Evolutionary conservation across 163 green algal genomes (phyloP).

Genomic region (Volvox carteri): DNA sequence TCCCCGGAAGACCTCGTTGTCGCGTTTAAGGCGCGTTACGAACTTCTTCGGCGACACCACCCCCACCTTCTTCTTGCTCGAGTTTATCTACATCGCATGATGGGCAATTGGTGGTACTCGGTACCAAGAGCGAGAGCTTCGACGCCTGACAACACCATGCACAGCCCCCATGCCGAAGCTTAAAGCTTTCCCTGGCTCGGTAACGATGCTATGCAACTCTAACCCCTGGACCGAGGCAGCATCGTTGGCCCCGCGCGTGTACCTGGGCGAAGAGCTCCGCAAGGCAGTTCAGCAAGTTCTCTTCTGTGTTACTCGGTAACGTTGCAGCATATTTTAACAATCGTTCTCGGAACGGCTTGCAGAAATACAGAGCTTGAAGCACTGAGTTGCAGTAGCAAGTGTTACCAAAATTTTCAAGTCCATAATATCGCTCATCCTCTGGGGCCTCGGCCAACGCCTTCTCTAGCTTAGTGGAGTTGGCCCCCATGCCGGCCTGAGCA

Average conservation of each 20-base stretch:
- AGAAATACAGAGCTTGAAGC: conserved; percentile 97
- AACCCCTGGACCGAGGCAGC: too few relatives aligned
- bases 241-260: too few relatives aligned
- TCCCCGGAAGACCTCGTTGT: conserved; percentile 96
- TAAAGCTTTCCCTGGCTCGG: too few relatives aligned
- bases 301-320: conserved; percentile 72
- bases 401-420: conserved; percentile 99
- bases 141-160: too few relatives aligned
- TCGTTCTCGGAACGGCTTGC: conserved; percentile 90
- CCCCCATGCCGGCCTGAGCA: conserved; percentile 71
- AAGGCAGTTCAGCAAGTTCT: conserved; percentile 94
- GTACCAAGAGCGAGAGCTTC: too few relatives aligned
- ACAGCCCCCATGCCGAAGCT: too few relatives aligned
- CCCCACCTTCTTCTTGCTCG: conserved; percentile 91
- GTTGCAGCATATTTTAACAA: conserved; percentile 86
- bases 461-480: conserved; percentile 78
- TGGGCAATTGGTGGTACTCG: too few relatives aligned
- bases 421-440: conserved; percentile 93
- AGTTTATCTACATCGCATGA: conserved; percentile 90
- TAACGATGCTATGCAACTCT: too few relatives aligned
- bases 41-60: conserved; percentile 94
- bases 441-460: conserved; percentile 80
- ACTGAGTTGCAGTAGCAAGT: conserved; percentile 99
- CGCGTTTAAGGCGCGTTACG: conserved; percentile 90
- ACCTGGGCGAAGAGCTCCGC: conserved; percentile 96